These are phyloP conservation scores for Zelonia costaricensis DNA, from an alignment of 208 protist species.

Conservation along the genomic window DNA sequence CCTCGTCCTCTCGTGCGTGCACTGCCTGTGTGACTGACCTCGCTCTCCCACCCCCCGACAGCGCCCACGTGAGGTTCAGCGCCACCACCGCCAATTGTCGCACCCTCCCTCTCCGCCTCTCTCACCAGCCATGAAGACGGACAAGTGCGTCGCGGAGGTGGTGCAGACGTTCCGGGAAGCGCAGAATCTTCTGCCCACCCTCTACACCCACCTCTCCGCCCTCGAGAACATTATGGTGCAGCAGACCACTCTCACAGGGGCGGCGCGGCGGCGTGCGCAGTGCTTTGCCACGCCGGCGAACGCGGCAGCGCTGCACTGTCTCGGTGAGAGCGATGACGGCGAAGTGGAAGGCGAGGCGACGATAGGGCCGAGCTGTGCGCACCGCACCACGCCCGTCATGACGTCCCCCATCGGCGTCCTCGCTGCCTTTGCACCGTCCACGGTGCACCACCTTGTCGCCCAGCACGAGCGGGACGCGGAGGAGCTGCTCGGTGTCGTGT, in stretches of 20 bases:
- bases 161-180: slow-evolving; percentile 71
- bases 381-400: slow-evolving; percentile 15
- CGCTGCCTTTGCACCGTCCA: slow-evolving; percentile 34
- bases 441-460: slow-evolving; percentile 47
- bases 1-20: too few relatives aligned
- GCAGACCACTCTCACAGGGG: slow-evolving; percentile 38
- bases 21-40: too few relatives aligned
- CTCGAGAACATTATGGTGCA: slow-evolving; percentile 60
- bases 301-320: background rate
- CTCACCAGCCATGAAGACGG: slow-evolving; percentile 6
- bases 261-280: slow-evolving; percentile 36
- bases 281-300: slow-evolving; percentile 15
- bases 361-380: slow-evolving; percentile 3
- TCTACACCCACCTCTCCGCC: slow-evolving; percentile 47
- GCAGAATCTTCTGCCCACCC: slow-evolving; percentile 51
- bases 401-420: slow-evolving; percentile 64
- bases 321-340: slow-evolving; percentile 6
- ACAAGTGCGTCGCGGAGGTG: slow-evolving; percentile 20
- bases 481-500: slow-evolving; percentile 42
- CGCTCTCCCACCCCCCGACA: too few relatives aligned
- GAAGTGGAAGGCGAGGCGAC: background rate
- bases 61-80: too few relatives aligned
- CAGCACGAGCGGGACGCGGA: slow-evolving; percentile 60
- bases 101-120: too few relatives aligned
- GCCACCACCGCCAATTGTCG: too few relatives aligned